A percentile compares a stretch with the other conserved stretches of the same genome.
These are phyloP conservation scores for Penicillium waksmanii DNA, from an alignment of 495 filamentous ascomycete species.

Conservation along the genomic window DNA sequence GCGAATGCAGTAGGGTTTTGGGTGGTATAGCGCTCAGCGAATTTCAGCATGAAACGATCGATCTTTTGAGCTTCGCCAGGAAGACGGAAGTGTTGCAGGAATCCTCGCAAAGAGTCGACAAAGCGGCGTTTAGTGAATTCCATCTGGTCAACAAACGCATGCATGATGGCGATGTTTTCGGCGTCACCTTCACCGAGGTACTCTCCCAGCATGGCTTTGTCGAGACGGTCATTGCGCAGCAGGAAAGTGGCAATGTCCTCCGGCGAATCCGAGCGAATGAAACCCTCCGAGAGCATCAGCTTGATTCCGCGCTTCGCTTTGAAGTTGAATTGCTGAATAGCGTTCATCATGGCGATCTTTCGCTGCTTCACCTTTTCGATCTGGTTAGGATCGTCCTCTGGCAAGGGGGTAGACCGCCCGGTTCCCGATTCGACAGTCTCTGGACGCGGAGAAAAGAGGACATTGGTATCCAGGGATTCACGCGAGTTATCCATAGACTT, in stretches of 20 bases:
- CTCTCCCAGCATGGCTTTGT: slow-evolving; percentile 92
- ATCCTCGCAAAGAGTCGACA: slow-evolving; percentile 86
- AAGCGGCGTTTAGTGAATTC: slow-evolving; percentile 93
- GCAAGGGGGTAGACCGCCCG: slow-evolving; percentile 69
- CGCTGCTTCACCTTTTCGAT: slow-evolving; percentile 90
- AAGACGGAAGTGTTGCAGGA: slow-evolving; percentile 92
- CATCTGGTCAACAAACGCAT: slow-evolving; percentile 95
- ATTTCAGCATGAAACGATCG: slow-evolving; percentile 99
- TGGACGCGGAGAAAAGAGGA: slow-evolving; percentile 54
- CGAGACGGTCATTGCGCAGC: slow-evolving; percentile 70
- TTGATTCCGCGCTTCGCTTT: slow-evolving; percentile 97
- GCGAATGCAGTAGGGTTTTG: slow-evolving; percentile 98
- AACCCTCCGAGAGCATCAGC: slow-evolving; percentile 76
- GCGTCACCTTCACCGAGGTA: slow-evolving; percentile 92
- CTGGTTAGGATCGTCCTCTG: slow-evolving; percentile 88
- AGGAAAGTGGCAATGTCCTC: slow-evolving; percentile 88
- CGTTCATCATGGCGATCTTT: slow-evolving; percentile 89
- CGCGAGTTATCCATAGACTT: slow-evolving; percentile 75
- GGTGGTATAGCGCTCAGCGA: slow-evolving; percentile 90
- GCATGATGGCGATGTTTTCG: slow-evolving; percentile 95
- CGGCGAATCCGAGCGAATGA: slow-evolving; percentile 75
- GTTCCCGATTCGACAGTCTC: slow-evolving; percentile 61
- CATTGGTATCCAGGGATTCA: slow-evolving; percentile 75
- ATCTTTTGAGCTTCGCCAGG: slow-evolving; percentile 99
- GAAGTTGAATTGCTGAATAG: slow-evolving; percentile 93